Conservation (phyloP, 257 asterid species). For the Rubia yunnanensis region DNA sequence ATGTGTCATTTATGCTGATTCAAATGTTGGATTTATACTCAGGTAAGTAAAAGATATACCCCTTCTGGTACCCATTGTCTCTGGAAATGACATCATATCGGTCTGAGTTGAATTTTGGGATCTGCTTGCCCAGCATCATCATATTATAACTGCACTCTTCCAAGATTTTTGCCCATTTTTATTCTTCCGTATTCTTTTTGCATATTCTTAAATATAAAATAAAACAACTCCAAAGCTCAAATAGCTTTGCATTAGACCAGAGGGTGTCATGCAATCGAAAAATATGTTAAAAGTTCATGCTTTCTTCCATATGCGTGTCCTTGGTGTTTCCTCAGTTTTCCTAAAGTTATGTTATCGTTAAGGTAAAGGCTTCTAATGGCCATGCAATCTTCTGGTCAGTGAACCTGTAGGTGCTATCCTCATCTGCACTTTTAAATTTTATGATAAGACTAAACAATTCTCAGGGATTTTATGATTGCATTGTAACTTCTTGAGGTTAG, state of each 20-base stretch:
- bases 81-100: neutral
- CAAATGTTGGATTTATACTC: conserved; percentile 83
- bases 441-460: neutral
- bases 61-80: neutral
- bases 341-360: neutral
- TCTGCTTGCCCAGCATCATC: neutral
- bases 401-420: neutral
- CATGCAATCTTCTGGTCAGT: neutral
- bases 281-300: neutral
- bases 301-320: neutral
- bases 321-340: neutral
- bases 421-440: neutral
- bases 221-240: neutral
- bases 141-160: neutral
- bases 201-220: neutral
- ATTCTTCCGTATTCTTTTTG: neutral
- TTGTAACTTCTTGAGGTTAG: neutral
- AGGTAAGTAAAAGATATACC: conserved; percentile 28
- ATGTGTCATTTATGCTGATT: conserved; percentile 76
- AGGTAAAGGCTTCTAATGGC: neutral
- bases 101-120: neutral
- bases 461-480: neutral
- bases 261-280: neutral
- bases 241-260: neutral
- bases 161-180: neutral